Evolutionary conservation across 371 early-diverging fungal genomes (phyloP), one percentile per base, ranked within the genome.

Genomic region (Lichtheimia ramosa): DNA sequence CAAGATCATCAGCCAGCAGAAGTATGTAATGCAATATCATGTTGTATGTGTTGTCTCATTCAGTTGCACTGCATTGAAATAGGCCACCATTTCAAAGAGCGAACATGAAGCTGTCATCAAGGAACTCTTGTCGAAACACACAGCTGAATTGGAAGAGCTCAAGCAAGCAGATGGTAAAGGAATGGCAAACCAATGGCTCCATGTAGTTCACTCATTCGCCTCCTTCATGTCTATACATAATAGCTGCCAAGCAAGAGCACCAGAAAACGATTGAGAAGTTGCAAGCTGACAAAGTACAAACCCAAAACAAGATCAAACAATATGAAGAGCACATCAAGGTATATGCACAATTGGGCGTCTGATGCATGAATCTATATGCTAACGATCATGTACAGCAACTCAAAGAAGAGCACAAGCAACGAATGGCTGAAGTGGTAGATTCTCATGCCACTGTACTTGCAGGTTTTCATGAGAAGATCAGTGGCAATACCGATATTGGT

Each of bases 361-460:
- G 46, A 24, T 16, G 50, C 50, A 28, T 28, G 28, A 6, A 1
- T 5, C 1, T 7, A 34, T 34, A 34, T 34, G 10, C 34, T 34
- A 2, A 34, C 34, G 5, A 34, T 8, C 34, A 34, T 34, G 34
- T 18, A 23, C 25, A 55, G 56, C 41, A 43, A 23, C 21, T 27
- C 2, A 25, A 43, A 7, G 56, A 55, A 23, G 21, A 55, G 43
- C 56, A 55, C 41, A 55, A 55, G 18, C 43, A 55, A 27, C 42
- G 56, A 16, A 55, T 55, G 16, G 6, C 43, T 12, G 41, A 43
- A 14, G 42, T 55, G 24, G n/a, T 14, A 3, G 56, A 55, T 43
- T 39, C 56, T 6, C 56, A 55, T 41, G 56, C 56, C 4, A 16
- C 16, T 20, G 56, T 55, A n/a, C 42, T 55, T 41, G 56, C 56